phyloP scores from a whole-genome alignment of 1,284 basidiomycete species.

The Fomitopsis betulina region DNA sequence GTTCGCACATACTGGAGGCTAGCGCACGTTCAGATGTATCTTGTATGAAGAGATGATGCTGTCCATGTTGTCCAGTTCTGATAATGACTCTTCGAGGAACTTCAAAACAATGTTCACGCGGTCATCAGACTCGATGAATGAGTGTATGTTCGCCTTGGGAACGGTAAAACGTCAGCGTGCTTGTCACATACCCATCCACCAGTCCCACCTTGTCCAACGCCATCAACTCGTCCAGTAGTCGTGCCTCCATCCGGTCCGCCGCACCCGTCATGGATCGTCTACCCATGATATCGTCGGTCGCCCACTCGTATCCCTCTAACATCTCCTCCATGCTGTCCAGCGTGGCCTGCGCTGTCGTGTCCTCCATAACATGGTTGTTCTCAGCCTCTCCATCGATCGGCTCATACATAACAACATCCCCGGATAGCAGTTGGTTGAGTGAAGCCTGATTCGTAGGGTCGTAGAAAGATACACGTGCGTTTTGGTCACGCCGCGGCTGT shows the following conservation, averaged over 20 bases:
- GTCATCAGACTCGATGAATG: constrained; percentile 91
- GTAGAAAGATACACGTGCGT: constrained; percentile 74
- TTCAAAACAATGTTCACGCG: constrained; percentile 85
- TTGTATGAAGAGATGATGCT: constrained; percentile 86
- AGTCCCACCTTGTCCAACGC: constrained; percentile 80
- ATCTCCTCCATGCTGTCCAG: constrained; percentile 95
- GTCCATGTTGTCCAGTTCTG: constrained; percentile 86
- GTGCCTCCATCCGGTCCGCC: constrained; percentile 84
- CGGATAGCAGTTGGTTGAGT: constrained; percentile 69
- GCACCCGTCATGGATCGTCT: constrained; percentile 63
- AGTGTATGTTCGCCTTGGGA: constrained; percentile 88
- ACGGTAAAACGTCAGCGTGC: not conserved
- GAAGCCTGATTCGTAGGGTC: constrained; percentile 70
- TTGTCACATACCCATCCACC: not conserved
- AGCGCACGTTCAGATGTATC: constrained; percentile 84
- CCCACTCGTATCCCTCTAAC: constrained; percentile 98
- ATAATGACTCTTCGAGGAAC: constrained; percentile 83
- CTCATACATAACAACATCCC: constrained; percentile 30
- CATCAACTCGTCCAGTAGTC: constrained; percentile 81
- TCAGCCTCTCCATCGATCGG: constrained; percentile 33
- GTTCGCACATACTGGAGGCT: too few relatives aligned
- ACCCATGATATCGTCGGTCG: constrained; percentile 64
- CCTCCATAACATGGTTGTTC: constrained; percentile 45
- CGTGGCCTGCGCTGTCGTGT: constrained; percentile 74
- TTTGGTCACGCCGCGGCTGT: constrained; percentile 48